Evolutionary conservation across 1,139 yeast genomes (phyloP), one percentile per base, ranked within the genome.

Genomic region (Zhuliangozyma parablackwelliae): DNA sequence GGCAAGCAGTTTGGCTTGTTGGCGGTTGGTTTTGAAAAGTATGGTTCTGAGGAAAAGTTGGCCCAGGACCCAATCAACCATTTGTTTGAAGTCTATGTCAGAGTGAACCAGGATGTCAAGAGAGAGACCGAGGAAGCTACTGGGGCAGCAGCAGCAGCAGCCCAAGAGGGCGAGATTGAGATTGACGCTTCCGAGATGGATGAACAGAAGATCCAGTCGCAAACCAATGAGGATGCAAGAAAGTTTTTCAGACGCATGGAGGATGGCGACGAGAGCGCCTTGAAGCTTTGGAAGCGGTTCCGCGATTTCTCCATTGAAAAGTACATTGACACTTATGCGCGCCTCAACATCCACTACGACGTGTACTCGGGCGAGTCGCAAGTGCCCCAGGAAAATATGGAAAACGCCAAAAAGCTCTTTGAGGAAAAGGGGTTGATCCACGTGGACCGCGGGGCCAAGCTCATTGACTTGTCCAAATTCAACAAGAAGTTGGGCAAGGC

Each of bases 1-100:
- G 99, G 99, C 40, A 92, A 94, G 65, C 99, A 92, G 69, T 92
- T 92, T 57, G 99, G 98, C 63, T 69, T 90, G 37, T 75, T 92
- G 49, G 98, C 98, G 26, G 83, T 94, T 47, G 99, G 97, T 36
- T 92, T 84, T 59, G 78, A 79, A 41, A 79, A 76, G 55, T 92
- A 85, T 56, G 99, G 99, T 36, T 65, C 74, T 45, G 96, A 85
- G 57, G 87, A 82, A 53, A 67, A 69, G 40, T 74, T 92, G 47
- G 71, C 71, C 39, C 56, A 59, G 37, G 95, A 94, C 59, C 97
- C 99, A 42, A 90, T 94, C 57, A 82, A 89, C 65, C 98, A 94
- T 61, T 75, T 94, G 60, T 94, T 89, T 53, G 94, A 90, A 41
- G 96, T 94, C 36, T 94, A 94, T 56, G 99, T 94, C 45, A 78